Evolutionary conservation across 1,284 basidiomycete genomes (phyloP), one percentile per base, ranked within the genome.

Genomic region (Marasmius tenuissimus): DNA sequence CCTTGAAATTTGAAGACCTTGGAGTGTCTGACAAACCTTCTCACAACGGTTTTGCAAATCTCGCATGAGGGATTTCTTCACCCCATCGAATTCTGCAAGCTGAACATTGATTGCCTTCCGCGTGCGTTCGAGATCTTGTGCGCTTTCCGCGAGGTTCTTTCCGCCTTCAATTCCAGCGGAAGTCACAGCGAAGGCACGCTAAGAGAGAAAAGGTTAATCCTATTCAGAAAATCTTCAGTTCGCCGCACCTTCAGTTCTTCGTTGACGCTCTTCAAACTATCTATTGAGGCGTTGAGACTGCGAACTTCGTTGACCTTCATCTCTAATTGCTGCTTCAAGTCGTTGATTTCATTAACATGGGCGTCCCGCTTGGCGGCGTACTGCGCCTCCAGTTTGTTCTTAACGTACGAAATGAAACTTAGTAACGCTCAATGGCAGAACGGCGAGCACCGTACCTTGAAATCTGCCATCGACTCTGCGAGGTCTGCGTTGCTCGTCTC

Each of bases 11-110:
- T 4, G 34, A 47, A 35, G 35, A 59, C 50, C 48, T 53, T 18
- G 40, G 18, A 62, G 60, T 55, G 16, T 27, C 60, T 49, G 42
- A 67, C 80, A 65, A 61, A 94, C 96, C 89, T 99, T 99, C 82
- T 99, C 97, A 76, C 97, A 99, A 51, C 97, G 95, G 76, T 99
- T 98, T 81, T 98, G 97, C 67, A 99, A 80, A 81, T 99, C 97
- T 55, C 95, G 91, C 93, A 99, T 98, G 67, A 99, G 85, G 63
- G 93, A 97, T 82, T 98, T 97, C 86, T 99, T 99, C 73, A 98
- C 95, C 39, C 92, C 91, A 74, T 99, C 97, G 75, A 99, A 99
- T 75, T 99, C 97, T 67, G 96, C 93, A 66, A 98, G 88, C 73
- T 99, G 97, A 22, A 95, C 89, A 68, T 96, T 96, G 80, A 98